Evolutionary conservation across 352 stramenopile genomes (phyloP).

Genomic region (Pythium vanterpoolii): DNA sequence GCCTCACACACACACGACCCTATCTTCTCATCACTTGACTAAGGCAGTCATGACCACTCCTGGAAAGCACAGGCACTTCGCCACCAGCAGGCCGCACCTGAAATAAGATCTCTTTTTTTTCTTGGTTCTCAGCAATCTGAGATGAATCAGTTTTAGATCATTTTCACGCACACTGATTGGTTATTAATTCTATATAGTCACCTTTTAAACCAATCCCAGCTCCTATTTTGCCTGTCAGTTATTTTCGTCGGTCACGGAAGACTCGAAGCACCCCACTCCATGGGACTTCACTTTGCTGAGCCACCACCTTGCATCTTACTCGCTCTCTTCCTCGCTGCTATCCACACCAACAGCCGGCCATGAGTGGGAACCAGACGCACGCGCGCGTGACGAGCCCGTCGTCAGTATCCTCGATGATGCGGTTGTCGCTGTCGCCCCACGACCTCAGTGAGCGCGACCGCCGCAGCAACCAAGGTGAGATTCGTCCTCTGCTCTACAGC

Average conservation of each 20-base stretch:
- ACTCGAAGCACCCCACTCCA: not conserved
- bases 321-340: not conserved
- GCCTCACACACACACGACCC: not conserved
- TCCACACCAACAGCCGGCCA: not conserved
- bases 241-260: not conserved
- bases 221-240: slow-evolving; percentile 8
- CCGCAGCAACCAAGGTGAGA: slow-evolving; percentile 13
- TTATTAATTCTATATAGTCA: not conserved
- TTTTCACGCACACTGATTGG: slow-evolving; percentile 4
- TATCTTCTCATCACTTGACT: not conserved
- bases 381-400: slow-evolving; percentile 9
- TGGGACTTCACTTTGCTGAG: not conserved
- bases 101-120: not conserved
- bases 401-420: slow-evolving; percentile 17
- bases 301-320: not conserved
- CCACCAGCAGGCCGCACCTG: not conserved
- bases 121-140: not conserved
- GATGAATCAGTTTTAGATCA: not conserved
- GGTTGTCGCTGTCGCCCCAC: slow-evolving; percentile 14
- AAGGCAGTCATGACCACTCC: not conserved
- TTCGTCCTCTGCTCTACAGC: not conserved
- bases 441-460: slow-evolving; percentile 4
- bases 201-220: slow-evolving; percentile 16
- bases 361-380: slow-evolving; percentile 12
- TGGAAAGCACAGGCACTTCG: not conserved